Percentiles rank a stretch among this genome's conserved stretches.
Conservation (phyloP, 768 basidiomycete species). For the Auriscalpium microsporum region DNA sequence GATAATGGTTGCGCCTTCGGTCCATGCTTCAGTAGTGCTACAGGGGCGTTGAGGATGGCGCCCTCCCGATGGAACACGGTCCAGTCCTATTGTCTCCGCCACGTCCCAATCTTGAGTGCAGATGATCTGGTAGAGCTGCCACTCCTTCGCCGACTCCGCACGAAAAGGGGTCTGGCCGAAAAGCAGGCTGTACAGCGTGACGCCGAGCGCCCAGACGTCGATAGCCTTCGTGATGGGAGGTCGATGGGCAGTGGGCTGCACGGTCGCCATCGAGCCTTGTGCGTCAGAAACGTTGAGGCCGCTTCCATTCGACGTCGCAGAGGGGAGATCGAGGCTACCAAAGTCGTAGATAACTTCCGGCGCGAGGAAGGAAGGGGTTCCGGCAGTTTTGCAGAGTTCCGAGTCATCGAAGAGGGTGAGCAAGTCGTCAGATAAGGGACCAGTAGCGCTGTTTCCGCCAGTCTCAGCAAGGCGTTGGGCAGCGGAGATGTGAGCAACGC, state of each 20-base stretch:
- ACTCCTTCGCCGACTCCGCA: conserved; percentile 51
- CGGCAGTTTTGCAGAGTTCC: conserved; percentile 84
- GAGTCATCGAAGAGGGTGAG: conserved; percentile 73
- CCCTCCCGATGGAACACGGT: conserved; percentile 57
- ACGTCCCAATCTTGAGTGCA: conserved; percentile 68
- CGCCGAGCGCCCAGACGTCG: conserved; percentile 96
- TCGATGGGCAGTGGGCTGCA: conserved; percentile 23
- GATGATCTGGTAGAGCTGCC: conserved; percentile 70
- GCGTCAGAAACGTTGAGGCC: conserved; percentile 23
- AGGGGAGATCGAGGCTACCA: conserved; percentile 16
- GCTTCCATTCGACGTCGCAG: conserved; percentile 11
- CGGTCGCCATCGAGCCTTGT: conserved; percentile 26
- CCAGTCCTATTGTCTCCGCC: conserved; percentile 62
- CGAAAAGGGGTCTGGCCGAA: conserved; percentile 82
- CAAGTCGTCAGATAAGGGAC: conserved; percentile 31
- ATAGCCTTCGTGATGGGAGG: conserved; percentile 83
- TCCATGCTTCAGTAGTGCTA: conserved; percentile 23
- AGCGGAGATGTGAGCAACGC: conserved; percentile 92
- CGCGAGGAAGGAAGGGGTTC: conserved; percentile 93
- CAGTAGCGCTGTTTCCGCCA: conserved; percentile 22
- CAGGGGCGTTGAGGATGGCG: conserved; percentile 30
- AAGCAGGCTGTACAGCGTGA: conserved; percentile 90
- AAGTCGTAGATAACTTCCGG: conserved; percentile 84
- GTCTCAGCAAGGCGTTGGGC: conserved; percentile 72
- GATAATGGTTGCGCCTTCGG: conserved; percentile 57